A percentile compares a stretch with the other conserved stretches of the same genome.
These are phyloP conservation scores for Nannizzia gypsea DNA, from an alignment of 2,329 filamentous ascomycete genomes.

Conservation along the genomic window DNA sequence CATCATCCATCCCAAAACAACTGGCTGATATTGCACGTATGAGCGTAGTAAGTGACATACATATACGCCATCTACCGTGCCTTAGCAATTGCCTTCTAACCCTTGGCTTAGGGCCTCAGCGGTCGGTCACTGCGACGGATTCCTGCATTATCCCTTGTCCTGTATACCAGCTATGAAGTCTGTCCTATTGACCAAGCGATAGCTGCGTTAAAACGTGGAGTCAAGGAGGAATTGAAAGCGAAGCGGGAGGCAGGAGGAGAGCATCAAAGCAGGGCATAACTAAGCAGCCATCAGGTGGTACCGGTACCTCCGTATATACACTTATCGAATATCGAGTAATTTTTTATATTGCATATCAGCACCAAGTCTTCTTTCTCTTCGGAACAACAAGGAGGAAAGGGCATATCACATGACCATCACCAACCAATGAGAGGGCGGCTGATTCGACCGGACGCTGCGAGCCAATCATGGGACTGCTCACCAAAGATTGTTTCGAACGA, in stretches of 20 bases:
- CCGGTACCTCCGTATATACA: background rate
- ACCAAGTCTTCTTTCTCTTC: background rate
- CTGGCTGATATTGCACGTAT: constrained; percentile 21
- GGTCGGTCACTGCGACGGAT: constrained; percentile 33
- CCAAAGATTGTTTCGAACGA: constrained; percentile 9
- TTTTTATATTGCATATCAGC: background rate
- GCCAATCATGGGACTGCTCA: constrained; percentile 10
- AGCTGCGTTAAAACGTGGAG: constrained; percentile 25
- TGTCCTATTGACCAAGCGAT: constrained; percentile 30
- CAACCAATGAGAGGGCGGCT: constrained; percentile 13
- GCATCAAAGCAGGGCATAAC: background rate
- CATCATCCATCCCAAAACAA: constrained; percentile 19
- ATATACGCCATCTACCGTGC: background rate
- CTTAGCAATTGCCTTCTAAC: background rate
- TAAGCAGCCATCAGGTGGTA: background rate
- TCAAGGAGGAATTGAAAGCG: constrained; percentile 25
- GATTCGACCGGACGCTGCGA: constrained; percentile 11
- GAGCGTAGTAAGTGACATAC: constrained; percentile 19
- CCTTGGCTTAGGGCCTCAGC: constrained; percentile 26
- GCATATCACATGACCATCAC: constrained; percentile 7
- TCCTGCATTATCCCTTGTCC: constrained; percentile 31
- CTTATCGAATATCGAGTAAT: background rate
- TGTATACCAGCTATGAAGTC: constrained; percentile 26
- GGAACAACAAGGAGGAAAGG: background rate
- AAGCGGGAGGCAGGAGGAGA: background rate